Conservation (phyloP, 2,329 filamentous ascomycete genomes). For the Chrysosporium keratinophilum region DNA sequence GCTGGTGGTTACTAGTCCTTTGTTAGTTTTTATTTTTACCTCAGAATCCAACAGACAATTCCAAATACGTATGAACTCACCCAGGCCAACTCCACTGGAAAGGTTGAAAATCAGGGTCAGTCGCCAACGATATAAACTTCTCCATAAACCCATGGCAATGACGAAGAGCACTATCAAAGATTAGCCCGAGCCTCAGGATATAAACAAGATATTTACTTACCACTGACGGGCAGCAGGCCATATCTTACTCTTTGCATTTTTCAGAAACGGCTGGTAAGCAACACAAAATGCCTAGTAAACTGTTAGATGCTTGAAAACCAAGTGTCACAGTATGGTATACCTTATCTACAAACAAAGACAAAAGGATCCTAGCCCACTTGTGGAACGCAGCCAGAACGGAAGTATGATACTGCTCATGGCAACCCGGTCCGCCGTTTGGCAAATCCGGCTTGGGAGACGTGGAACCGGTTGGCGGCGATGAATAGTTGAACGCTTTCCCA, state of each 20-base stretch:
- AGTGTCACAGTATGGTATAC: conserved; percentile 17
- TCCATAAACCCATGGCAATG: conserved; percentile 41
- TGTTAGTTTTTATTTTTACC: conserved; percentile 17
- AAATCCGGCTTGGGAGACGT: conserved; percentile 24
- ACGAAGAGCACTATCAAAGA: conserved; percentile 33
- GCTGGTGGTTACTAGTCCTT: conserved; percentile 31
- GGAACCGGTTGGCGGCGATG: conserved; percentile 23
- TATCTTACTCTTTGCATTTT: conserved; percentile 39
- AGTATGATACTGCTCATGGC: conserved; percentile 36
- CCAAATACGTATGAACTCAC: conserved; percentile 17
- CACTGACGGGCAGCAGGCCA: conserved; percentile 40
- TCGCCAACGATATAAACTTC: conserved; percentile 40
- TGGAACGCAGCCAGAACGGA: conserved; percentile 36
- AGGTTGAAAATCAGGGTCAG: conserved; percentile 39
- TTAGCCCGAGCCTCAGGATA: conserved; percentile 12
- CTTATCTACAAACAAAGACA: conserved; percentile 39
- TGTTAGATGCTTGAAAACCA: conserved; percentile 12
- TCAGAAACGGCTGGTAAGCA: conserved; percentile 40
- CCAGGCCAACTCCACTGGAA: conserved; percentile 43
- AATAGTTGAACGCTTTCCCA: conserved; percentile 16
- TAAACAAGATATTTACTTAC: conserved; percentile 18
- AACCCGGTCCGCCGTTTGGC: conserved; percentile 30
- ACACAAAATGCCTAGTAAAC: conserved; percentile 35
- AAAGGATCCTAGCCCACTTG: conserved; percentile 38
- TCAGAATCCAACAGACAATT: too few relatives aligned